A percentile compares a stretch with the other conserved stretches of the same genome.
These are phyloP conservation scores for Cutaneotrichosporon sp. DNA, from an alignment of 1,284 basidiomycete genomes.

Conservation along the genomic window DNA sequence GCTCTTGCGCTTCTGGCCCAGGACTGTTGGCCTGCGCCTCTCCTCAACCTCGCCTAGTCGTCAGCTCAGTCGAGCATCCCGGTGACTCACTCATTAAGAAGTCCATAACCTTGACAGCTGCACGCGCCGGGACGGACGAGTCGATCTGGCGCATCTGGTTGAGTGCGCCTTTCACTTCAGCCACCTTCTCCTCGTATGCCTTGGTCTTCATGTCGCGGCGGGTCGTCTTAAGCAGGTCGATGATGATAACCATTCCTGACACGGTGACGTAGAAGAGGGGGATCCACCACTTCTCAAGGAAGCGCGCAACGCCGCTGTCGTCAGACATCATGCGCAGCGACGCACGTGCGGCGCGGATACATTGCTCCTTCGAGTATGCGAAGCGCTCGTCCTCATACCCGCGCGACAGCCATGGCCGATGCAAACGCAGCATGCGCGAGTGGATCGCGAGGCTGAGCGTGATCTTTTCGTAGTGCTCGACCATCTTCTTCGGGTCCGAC, in stretches of 20 bases:
- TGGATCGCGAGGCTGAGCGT: constrained; percentile 48
- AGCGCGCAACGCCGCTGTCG: constrained; percentile 39
- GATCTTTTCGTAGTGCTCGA: constrained; percentile 49
- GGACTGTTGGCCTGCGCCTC: constrained; percentile 29
- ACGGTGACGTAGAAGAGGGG: constrained; percentile 47
- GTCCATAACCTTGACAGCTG: constrained; percentile 49
- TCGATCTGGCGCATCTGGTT: constrained; percentile 45
- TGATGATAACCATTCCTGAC: constrained; percentile 48
- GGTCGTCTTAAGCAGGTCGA: constrained; percentile 45
- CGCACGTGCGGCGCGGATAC: constrained; percentile 48
- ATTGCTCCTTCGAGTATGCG: constrained; percentile 49
- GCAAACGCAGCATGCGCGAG: constrained; percentile 46
- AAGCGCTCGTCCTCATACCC: constrained; percentile 47
- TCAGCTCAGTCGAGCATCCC: not conserved
- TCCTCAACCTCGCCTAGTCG: constrained; percentile 41
- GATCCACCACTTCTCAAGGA: constrained; percentile 51
- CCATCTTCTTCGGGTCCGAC: constrained; percentile 37
- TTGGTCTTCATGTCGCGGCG: constrained; percentile 37
- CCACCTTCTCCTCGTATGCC: constrained; percentile 43
- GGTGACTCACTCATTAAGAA: constrained; percentile 41
- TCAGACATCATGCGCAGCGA: constrained; percentile 47
- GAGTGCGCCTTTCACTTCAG: constrained; percentile 42
- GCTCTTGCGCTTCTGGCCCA: constrained; percentile 43
- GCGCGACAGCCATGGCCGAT: constrained; percentile 46
- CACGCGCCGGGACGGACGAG: constrained; percentile 46